Evolutionary conservation across 305 asterid species (phyloP), one percentile per base, ranked within the genome.

Genomic region (Fraxinus latifolia): DNA sequence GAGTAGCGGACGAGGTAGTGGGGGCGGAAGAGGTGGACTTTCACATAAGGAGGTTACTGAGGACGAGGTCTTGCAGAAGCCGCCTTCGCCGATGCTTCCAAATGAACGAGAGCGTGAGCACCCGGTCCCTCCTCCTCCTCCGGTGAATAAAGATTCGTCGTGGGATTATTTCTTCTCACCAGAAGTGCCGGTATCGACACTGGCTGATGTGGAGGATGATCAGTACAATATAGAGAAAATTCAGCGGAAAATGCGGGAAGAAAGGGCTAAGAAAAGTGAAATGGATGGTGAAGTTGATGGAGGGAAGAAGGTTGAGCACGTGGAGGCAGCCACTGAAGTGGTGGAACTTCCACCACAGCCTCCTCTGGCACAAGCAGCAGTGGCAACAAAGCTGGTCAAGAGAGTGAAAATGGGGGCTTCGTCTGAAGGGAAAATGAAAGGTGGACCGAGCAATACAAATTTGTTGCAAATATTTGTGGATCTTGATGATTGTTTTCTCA

Each of bases 401-500:
- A 93, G 90, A 86, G 97, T 27, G 75, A 93, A 89, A 82, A 93
- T 72, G 81, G 84, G 79, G 36, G 90, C 81, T 84, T 92, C 86
- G 2, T 81, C 88, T 5, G 97, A 90, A 80, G 93, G 75, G 31
- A 94, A 88, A 85, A 92, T 81, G 90, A 91, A 88, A 87, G 82
- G 81, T 17, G 89, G 76, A 36, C 82, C 82, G 0, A 85, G 84
- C 83, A 74, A 44, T 68, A 80, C 85, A 79, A 93, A 83, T 86
- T 82, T 96, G 87, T 74, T 85, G 87, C 88, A 91, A 82, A 91
- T 96, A 89, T 93, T 96, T 79, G 84, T 84, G 37, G 91, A 90
- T 2, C 91, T 96, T 50, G 99, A 96, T 90, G 97, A 96, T 86
- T 93, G 96, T 83, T 96, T 96, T 83, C 96, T 96, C 9, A 88